A percentile compares a stretch with the other conserved stretches of the same genome.
Conservation (phyloP, 1,284 basidiomycete genomes). For the Apiotrichum brassicae region DNA sequence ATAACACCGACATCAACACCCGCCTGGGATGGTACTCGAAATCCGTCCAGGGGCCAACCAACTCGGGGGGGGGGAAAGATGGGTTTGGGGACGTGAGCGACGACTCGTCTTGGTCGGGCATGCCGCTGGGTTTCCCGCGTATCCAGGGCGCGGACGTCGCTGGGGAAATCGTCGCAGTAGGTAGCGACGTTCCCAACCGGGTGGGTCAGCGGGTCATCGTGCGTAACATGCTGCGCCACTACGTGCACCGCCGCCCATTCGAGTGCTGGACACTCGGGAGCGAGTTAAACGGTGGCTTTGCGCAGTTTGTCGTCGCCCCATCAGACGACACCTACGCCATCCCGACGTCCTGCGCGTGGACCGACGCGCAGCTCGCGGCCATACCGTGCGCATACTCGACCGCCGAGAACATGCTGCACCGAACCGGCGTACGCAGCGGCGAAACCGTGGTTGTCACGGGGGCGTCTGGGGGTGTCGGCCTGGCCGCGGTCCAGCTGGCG, state of each 20-base stretch:
- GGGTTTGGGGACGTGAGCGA: background rate
- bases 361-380: conserved; percentile 3
- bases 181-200: background rate
- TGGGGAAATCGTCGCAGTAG: conserved; percentile 2
- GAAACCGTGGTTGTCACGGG: conserved; percentile 3
- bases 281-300: conserved; percentile 8
- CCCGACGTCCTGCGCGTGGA: background rate
- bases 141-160: conserved; percentile 8
- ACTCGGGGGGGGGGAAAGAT: background rate
- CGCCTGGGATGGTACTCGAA: conserved; percentile 9
- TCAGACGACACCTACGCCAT: background rate
- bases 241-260: background rate
- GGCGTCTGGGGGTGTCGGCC: conserved; percentile 3
- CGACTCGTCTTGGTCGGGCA: conserved; percentile 3
- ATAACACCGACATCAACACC: conserved; percentile 11
- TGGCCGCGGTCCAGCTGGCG: conserved; percentile 4
- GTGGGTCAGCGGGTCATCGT: conserved; percentile 4
- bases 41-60: background rate
- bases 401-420: conserved; percentile 6
- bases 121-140: conserved; percentile 1
- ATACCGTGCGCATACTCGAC: conserved; percentile 7
- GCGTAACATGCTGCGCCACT: conserved; percentile 8
- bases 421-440: background rate
- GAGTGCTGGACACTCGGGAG: conserved; percentile 8
- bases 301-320: conserved; percentile 4